These are phyloP conservation scores for Danielia reshetovae DNA, from an alignment of 805 yeast species.

Conservation along the genomic window DNA sequence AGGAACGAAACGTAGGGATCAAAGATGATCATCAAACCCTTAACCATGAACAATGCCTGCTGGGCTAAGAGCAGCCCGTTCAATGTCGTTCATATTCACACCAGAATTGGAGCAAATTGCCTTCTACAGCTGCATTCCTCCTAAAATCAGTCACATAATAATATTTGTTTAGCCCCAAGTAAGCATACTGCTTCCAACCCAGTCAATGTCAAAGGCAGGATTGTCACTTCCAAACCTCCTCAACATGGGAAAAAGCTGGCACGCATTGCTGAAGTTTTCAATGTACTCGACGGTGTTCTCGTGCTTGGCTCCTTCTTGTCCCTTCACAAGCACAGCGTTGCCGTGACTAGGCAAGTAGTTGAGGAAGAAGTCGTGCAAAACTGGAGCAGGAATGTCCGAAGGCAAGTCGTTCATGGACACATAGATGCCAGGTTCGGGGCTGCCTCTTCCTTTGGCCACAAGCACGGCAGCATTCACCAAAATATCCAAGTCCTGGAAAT, in stretches of 20 bases:
- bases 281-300: conserved; percentile 20
- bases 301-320: conserved; percentile 6
- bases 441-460: conserved; percentile 20
- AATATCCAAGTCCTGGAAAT: conserved; percentile 38
- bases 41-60: conserved; percentile 33
- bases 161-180: conserved; percentile 10
- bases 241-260: conserved; percentile 32
- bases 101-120: no score
- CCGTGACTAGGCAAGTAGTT: conserved; percentile 25
- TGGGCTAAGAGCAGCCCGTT: no score
- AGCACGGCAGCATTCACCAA: conserved; percentile 27
- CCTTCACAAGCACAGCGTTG: conserved; percentile 7
- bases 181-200: conserved; percentile 31
- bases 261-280: conserved; percentile 16
- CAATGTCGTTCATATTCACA: no score
- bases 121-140: no score
- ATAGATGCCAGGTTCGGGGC: conserved; percentile 12
- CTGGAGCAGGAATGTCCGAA: conserved; percentile 28
- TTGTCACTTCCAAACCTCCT: conserved; percentile 25
- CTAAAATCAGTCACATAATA: no score
- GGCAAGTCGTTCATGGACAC: conserved; percentile 33
- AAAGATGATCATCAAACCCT: conserved; percentile 28
- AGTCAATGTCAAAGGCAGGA: conserved; percentile 31
- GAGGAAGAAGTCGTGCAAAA: conserved; percentile 34
- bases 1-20: conserved; percentile 40